Evolutionary conservation across 176 grass and related monocot genomes (phyloP).

Genomic region (Chloris gayana): DNA sequence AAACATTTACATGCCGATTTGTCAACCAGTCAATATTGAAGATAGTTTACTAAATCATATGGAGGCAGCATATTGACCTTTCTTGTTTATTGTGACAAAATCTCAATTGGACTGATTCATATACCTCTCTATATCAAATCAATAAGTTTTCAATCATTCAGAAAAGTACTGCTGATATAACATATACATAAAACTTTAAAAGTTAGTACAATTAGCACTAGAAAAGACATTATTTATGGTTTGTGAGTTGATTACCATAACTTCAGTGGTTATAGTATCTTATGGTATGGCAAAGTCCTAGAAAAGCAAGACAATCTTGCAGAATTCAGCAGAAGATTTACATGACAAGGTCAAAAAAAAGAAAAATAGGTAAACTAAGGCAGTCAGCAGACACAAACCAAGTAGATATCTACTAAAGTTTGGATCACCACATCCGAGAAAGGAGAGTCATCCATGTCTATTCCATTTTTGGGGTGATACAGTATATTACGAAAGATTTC

Average conservation of each 20-base stretch:
- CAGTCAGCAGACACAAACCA: constrained; percentile 7
- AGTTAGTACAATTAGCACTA: constrained; percentile 4
- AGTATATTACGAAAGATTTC: neutral
- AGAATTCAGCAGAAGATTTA: constrained; percentile 11
- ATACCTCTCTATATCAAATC: constrained; percentile 8
- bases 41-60: constrained; percentile 30
- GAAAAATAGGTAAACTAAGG: neutral
- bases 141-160: neutral
- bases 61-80: neutral
- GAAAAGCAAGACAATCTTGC: neutral
- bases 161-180: neutral
- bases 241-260: constrained; percentile 10
- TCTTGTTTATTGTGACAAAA: neutral
- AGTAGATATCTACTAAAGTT: neutral
- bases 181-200: neutral
- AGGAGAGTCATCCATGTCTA: neutral
- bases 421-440: constrained; percentile 2
- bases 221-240: neutral
- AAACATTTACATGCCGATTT: constrained; percentile 37
- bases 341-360: neutral
- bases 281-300: constrained; percentile 9
- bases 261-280: neutral
- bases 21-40: neutral
- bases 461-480: constrained; percentile 2
- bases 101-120: neutral